These are phyloP conservation scores for Leccinum rimulosum DNA, from an alignment of 768 basidiomycete species.

Conservation along the genomic window DNA sequence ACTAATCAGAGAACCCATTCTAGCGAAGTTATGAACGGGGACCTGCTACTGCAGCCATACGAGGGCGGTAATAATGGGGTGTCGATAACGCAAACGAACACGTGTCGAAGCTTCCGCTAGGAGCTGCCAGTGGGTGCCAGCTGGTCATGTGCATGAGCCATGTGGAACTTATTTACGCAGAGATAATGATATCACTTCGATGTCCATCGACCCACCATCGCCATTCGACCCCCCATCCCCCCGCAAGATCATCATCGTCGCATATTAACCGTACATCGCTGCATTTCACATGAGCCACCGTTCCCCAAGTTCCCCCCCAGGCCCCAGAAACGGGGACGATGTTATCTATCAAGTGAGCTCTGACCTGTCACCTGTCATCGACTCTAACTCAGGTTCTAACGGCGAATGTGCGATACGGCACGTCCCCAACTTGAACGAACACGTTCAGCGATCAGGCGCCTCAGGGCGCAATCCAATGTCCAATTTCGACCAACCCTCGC, in stretches of 20 bases:
- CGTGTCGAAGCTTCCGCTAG: background rate
- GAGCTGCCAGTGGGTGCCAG: too few species aligned
- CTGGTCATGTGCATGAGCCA: background rate
- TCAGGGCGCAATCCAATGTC: too few species aligned
- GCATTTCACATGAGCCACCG: background rate
- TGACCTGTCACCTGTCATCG: background rate
- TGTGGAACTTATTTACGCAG: background rate
- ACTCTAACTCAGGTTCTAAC: background rate
- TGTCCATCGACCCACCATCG: background rate
- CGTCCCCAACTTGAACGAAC: background rate
- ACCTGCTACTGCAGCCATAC: background rate
- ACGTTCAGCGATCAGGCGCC: background rate
- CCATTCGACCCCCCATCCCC: background rate
- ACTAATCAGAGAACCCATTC: background rate
- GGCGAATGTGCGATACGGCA: background rate
- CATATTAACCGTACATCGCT: background rate
- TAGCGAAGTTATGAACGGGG: background rate
- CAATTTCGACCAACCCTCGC: too few species aligned
- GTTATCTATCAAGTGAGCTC: background rate
- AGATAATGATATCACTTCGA: background rate
- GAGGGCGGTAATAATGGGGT: too few species aligned
- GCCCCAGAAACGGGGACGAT: background rate
- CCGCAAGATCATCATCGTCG: background rate
- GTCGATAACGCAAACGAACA: background rate
- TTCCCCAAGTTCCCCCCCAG: background rate